Conservation (phyloP, 2,329 filamentous ascomycete species). For the Fusarium napiforme region DNA sequence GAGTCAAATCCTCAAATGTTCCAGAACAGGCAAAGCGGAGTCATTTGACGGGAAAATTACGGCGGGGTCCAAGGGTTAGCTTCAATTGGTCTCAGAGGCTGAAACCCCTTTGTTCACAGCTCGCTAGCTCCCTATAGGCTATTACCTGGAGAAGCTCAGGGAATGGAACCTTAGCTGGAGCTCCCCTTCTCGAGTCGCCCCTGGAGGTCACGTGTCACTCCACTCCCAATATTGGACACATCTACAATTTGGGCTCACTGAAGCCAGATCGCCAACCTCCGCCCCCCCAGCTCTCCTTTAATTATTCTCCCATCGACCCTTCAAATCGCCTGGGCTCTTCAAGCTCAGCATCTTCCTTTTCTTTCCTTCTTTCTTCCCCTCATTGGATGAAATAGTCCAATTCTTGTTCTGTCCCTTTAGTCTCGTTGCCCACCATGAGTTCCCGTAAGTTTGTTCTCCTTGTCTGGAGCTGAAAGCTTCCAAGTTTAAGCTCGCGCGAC, state of each 20-base stretch:
- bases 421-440: conserved; percentile 62
- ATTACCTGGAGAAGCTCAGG: conserved; percentile 30
- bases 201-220: conserved; percentile 49
- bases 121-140: neutral
- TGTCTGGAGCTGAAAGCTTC: conserved; percentile 31
- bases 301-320: conserved; percentile 48
- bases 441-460: conserved; percentile 60
- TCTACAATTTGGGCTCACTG: conserved; percentile 54
- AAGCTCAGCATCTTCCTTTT: conserved; percentile 51
- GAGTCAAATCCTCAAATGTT: conserved; percentile 22
- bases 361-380: conserved; percentile 49
- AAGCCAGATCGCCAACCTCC: conserved; percentile 58
- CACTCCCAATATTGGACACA: conserved; percentile 57
- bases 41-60: conserved; percentile 36
- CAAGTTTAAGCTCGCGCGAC: conserved; percentile 31
- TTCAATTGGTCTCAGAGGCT: conserved; percentile 27
- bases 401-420: conserved; percentile 50
- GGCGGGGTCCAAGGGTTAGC: conserved; percentile 10
- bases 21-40: conserved; percentile 29
- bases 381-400: conserved; percentile 55
- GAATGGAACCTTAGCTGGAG: conserved; percentile 13
- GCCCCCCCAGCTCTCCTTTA: conserved; percentile 52
- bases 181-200: conserved; percentile 8
- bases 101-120: conserved; percentile 32
- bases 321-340: conserved; percentile 51